Percentiles rank a stretch among this genome's conserved stretches.
These are phyloP conservation scores for Aspergillus funiculosus DNA, from an alignment of 495 filamentous ascomycete genomes.

Conservation along the genomic window DNA sequence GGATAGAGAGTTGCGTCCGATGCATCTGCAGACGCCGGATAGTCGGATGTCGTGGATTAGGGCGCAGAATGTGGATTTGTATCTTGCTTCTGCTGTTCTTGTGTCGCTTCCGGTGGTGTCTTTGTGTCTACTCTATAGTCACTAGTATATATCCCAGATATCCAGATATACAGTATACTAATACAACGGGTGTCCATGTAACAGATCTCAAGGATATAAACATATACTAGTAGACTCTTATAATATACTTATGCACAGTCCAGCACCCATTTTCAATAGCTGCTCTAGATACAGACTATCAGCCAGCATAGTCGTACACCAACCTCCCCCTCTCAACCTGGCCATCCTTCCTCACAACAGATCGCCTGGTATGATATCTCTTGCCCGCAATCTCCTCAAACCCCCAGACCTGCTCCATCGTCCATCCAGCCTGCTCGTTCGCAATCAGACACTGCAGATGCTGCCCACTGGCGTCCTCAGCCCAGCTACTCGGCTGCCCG, in stretches of 20 bases:
- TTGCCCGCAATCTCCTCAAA: not conserved
- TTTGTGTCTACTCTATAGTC: not conserved
- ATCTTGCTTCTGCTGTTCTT: not conserved
- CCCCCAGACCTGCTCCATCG: not conserved
- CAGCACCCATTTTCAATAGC: too few relatives aligned
- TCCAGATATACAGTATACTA: too few relatives aligned
- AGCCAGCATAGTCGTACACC: not conserved
- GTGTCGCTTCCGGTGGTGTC: not conserved
- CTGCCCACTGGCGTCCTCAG: not conserved
- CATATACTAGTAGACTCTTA: too few relatives aligned
- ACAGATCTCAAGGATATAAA: too few relatives aligned
- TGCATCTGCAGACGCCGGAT: slow-evolving; percentile 41
- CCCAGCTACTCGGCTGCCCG: not conserved
- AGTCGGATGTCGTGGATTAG: slow-evolving; percentile 30
- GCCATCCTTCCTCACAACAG: not conserved
- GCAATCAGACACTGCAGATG: not conserved
- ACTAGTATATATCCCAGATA: not conserved
- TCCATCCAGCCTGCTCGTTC: not conserved
- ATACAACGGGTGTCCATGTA: too few relatives aligned
- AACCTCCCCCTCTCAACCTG: not conserved
- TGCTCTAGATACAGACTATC: not conserved
- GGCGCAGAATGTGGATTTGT: slow-evolving; percentile 32
- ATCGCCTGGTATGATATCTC: not conserved
- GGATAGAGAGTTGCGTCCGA: slow-evolving; percentile 20
- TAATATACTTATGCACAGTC: not conserved